phyloP scores from a whole-genome alignment of 2,329 filamentous ascomycete species.

The Claviceps digitariae region DNA sequence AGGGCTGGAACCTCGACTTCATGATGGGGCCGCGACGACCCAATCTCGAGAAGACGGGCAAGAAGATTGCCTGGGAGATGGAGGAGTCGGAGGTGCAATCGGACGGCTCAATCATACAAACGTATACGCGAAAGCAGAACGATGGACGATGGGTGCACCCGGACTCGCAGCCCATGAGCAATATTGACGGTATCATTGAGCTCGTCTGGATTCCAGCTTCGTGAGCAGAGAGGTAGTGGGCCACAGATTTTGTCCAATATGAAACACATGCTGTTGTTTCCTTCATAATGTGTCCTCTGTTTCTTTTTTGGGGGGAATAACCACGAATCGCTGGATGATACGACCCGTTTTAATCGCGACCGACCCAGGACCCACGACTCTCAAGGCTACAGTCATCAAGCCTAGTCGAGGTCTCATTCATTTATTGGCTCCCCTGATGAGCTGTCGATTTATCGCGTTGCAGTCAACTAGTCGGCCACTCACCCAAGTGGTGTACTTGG shows the following conservation, averaged over 20 bases:
- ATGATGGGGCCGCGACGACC: conserved; percentile 36
- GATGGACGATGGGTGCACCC: conserved; percentile 39
- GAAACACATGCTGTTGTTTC: neutral
- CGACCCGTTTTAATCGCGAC: neutral
- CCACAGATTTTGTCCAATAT: neutral
- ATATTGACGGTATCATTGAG: conserved; percentile 41
- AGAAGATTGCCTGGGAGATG: conserved; percentile 41
- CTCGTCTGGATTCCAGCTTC: conserved; percentile 37
- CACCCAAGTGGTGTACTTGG: neutral
- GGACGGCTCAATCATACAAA: conserved; percentile 38
- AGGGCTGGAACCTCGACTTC: conserved; percentile 37
- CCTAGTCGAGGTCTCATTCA: neutral
- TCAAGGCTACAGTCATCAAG: neutral
- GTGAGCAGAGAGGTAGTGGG: neutral
- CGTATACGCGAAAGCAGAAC: conserved; percentile 37
- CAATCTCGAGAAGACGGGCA: conserved; percentile 32
- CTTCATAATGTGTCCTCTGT: neutral
- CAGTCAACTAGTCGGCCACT: neutral
- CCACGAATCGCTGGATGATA: neutral
- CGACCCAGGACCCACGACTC: neutral
- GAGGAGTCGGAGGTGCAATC: conserved; percentile 32
- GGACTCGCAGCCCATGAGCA: conserved; percentile 34
- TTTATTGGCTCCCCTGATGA: neutral
- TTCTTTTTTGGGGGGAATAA: neutral
- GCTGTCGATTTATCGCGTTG: neutral